phyloP scores from a whole-genome alignment of 78 protist species.

The Andalucia godoyi region DNA sequence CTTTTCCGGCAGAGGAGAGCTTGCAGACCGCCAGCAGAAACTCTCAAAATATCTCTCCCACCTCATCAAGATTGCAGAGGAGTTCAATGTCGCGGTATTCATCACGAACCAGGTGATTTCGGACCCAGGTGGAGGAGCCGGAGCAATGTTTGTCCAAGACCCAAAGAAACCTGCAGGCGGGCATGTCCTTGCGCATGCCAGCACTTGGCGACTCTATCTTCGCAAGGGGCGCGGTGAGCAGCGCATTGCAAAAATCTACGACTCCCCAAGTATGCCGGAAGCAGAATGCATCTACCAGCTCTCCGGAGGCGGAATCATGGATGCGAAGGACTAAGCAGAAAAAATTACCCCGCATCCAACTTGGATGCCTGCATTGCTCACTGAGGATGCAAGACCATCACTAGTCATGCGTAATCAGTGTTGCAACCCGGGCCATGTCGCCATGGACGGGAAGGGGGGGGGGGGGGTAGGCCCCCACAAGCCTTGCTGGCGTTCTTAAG shows the following conservation, averaged over 20 bases:
- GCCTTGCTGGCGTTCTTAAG: too few relatives aligned
- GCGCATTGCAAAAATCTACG: constrained; percentile 92
- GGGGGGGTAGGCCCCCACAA: too few relatives aligned
- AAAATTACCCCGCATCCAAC: not conserved
- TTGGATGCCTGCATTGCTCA: not conserved
- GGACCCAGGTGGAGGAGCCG: constrained; percentile 23
- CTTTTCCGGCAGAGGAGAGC: constrained; percentile 96
- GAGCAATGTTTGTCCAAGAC: constrained; percentile 29
- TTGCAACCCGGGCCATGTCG: too few relatives aligned
- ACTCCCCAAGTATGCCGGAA: constrained; percentile 94
- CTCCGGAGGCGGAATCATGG: constrained; percentile 30
- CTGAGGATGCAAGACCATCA: too few relatives aligned
- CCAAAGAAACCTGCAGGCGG: constrained; percentile 96
- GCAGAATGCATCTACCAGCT: constrained; percentile 50
- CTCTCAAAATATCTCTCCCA: constrained; percentile 82
- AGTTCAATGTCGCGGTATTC: constrained; percentile 94
- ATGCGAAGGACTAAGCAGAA: constrained; percentile 17
- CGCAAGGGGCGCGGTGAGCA: constrained; percentile 96
- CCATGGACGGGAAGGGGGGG: too few relatives aligned
- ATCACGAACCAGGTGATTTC: constrained; percentile 87
- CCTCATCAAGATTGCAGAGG: constrained; percentile 87
- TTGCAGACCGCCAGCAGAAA: constrained; percentile 90
- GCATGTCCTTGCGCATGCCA: constrained; percentile 98
- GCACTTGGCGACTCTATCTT: constrained; percentile 83
- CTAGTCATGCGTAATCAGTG: too few relatives aligned